phyloP scores from a whole-genome alignment of 2,329 filamentous ascomycete species.

The Orbilia brochopaga region DNA sequence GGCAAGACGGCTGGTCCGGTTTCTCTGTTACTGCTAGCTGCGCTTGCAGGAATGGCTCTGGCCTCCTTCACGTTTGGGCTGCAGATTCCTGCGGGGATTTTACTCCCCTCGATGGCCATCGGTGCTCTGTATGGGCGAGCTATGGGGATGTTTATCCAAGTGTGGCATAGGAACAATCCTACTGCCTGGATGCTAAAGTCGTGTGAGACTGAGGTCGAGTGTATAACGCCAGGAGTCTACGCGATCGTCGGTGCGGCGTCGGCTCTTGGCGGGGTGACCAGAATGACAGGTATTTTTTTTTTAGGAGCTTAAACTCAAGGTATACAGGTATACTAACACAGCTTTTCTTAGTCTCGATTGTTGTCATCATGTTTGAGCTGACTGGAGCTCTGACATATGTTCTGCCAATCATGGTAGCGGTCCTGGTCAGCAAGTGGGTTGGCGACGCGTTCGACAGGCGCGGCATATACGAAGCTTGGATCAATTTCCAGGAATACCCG shows the following conservation, averaged over 20 bases:
- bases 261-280: conserved; percentile 88
- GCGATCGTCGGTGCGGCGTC: conserved; percentile 95
- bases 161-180: conserved; percentile 81
- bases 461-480: conserved; percentile 98
- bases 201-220: conserved; percentile 84
- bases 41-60: conserved; percentile 81
- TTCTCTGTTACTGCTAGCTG: conserved; percentile 79
- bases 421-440: conserved; percentile 98
- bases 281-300: conserved; percentile 70
- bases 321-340: neutral
- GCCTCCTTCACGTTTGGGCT: conserved; percentile 89
- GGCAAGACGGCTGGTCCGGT: conserved; percentile 74
- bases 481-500: conserved; percentile 92
- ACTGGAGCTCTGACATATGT: conserved; percentile 96
- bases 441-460: conserved; percentile 91
- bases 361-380: conserved; percentile 99
- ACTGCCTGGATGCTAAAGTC: conserved; percentile 76
- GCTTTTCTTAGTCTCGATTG: conserved; percentile 73
- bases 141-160: conserved; percentile 85
- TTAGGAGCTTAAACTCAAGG: neutral
- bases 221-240: conserved; percentile 92
- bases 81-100: conserved; percentile 92
- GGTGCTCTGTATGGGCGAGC: conserved; percentile 89
- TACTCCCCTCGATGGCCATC: conserved; percentile 94
- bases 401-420: conserved; percentile 96